Conservation (phyloP, 2,329 filamentous ascomycete genomes). For the Akanthomyces muscarius region DNA sequence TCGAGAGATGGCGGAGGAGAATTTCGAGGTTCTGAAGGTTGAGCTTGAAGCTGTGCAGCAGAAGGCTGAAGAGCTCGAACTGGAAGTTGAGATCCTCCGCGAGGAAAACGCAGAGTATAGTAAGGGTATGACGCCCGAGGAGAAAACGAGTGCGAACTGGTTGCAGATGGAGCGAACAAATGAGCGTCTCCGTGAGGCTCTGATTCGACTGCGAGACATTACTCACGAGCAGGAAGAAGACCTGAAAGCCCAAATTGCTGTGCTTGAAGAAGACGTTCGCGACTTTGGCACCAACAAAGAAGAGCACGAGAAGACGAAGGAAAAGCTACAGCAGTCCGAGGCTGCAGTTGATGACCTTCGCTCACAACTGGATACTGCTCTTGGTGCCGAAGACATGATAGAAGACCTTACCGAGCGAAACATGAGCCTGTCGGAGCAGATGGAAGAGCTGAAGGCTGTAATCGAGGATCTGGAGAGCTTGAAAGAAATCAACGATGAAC, state of each 20-base stretch:
- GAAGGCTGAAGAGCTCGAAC: conserved; percentile 76
- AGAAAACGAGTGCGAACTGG: conserved; percentile 82
- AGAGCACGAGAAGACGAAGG: conserved; percentile 65
- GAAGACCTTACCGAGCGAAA: conserved; percentile 88
- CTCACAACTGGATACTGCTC: conserved; percentile 83
- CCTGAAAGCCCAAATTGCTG: conserved; percentile 68
- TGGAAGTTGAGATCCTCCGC: conserved; percentile 81
- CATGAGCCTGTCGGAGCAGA: conserved; percentile 74
- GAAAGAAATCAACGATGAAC: conserved; percentile 90
- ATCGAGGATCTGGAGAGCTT: conserved; percentile 86
- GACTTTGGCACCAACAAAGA: conserved; percentile 64
- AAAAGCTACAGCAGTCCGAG: conserved; percentile 69
- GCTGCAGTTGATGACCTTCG: conserved; percentile 77
- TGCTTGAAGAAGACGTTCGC: conserved; percentile 67
- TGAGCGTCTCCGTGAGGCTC: conserved; percentile 78
- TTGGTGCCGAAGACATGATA: conserved; percentile 89
- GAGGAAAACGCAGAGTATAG: conserved; percentile 84
- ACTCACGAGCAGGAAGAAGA: conserved; percentile 82
- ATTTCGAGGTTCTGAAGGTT: conserved; percentile 72
- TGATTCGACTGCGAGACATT: conserved; percentile 80
- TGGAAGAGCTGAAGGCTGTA: conserved; percentile 75
- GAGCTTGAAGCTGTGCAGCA: conserved; percentile 75
- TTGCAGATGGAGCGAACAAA: conserved; percentile 89
- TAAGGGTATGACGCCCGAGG: conserved; percentile 82
- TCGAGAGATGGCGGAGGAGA: conserved; percentile 94